These are phyloP conservation scores for Salicornia ramosissima DNA, from an alignment of 148 eudicot species.

Conservation along the genomic window DNA sequence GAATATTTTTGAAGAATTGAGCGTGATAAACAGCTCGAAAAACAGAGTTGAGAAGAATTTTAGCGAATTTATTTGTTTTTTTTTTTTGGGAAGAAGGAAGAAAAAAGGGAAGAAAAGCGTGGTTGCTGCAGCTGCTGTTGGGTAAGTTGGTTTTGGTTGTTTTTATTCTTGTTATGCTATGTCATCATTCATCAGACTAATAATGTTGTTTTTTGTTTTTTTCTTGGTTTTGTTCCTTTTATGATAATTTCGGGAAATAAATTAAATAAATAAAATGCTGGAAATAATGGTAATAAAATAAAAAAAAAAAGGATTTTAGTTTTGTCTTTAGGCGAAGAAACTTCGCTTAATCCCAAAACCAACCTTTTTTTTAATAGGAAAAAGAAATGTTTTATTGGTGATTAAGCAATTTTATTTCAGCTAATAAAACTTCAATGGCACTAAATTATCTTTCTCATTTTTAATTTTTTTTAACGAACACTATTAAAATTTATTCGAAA, in stretches of 20 bases:
- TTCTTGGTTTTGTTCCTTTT: constrained; percentile 10
- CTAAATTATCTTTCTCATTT: too few relatives aligned
- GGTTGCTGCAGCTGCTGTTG: not conserved
- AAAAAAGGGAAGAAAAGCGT: constrained; percentile 10
- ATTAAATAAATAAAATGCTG: not conserved
- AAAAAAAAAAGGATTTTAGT: constrained; percentile 7
- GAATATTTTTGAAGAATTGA: not conserved
- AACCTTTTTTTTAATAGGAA: not conserved
- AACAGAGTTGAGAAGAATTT: not conserved
- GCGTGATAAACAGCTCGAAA: not conserved
- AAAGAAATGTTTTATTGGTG: not conserved
- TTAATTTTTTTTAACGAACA: too few relatives aligned
- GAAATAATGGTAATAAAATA: not conserved
- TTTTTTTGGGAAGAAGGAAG: not conserved
- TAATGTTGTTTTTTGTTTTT: constrained; percentile 6
- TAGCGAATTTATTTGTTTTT: not conserved
- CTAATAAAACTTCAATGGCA: too few relatives aligned
- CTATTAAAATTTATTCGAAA: too few relatives aligned
- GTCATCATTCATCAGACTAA: not conserved
- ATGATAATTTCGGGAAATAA: not conserved
- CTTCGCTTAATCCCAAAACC: constrained; percentile 4
- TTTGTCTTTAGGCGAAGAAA: constrained; percentile 21
- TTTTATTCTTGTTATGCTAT: not conserved
- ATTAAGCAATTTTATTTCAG: too few relatives aligned
- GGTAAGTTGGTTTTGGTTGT: constrained; percentile 7